phyloP scores from a whole-genome alignment of 2,329 filamentous ascomycete genomes.

The Pezicula neosporulosa region DNA sequence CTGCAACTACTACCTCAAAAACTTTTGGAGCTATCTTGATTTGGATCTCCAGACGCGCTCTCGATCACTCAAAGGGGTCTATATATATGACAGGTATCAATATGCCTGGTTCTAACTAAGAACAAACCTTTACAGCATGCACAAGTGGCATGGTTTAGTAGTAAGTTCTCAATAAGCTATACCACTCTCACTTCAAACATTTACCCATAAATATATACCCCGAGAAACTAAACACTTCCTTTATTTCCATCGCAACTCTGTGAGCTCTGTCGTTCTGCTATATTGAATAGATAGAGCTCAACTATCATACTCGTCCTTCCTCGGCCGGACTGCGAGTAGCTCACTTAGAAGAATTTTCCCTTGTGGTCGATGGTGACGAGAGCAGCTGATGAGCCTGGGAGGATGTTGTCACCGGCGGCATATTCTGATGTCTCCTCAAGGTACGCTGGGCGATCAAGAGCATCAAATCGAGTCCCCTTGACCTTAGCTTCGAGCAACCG shows the following conservation, averaged over 20 bases:
- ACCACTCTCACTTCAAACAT: too few relatives aligned
- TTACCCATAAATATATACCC: too few relatives aligned
- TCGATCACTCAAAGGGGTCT: too few relatives aligned
- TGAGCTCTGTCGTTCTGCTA: not conserved
- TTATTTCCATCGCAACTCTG: not conserved
- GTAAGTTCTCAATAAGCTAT: too few relatives aligned
- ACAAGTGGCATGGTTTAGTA: too few relatives aligned
- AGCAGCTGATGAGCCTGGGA: slow-evolving; percentile 12
- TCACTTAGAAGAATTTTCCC: slow-evolving; percentile 27
- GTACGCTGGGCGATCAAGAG: slow-evolving; percentile 53
- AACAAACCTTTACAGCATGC: too few relatives aligned
- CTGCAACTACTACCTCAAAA: too few relatives aligned
- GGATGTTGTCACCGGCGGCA: slow-evolving; percentile 17
- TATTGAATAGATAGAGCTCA: not conserved
- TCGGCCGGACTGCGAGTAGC: not conserved
- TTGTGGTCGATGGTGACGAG: slow-evolving; percentile 25
- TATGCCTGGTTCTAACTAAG: too few relatives aligned
- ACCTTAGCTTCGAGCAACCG: slow-evolving; percentile 55
- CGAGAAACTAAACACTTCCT: not conserved
- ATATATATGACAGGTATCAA: too few relatives aligned
- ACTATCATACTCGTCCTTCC: not conserved
- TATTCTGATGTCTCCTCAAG: slow-evolving; percentile 26
- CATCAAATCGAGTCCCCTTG: slow-evolving; percentile 61
- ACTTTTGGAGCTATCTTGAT: too few relatives aligned
- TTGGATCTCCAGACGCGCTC: too few relatives aligned